phyloP scores from a whole-genome alignment of 768 basidiomycete genomes.

The Tulasnella sp. region DNA sequence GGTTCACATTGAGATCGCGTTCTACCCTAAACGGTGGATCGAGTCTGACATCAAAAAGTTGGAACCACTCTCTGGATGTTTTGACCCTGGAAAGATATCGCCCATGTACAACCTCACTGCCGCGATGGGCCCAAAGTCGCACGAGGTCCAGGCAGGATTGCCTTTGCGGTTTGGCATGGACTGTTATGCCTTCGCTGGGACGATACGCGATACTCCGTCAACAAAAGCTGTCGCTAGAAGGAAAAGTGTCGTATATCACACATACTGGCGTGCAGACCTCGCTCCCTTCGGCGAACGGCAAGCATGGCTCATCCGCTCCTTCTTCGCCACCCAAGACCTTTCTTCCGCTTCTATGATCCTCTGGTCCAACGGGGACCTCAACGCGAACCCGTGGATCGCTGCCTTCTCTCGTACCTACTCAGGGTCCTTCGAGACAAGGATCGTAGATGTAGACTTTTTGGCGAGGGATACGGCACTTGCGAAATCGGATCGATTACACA shows the following conservation, averaged over 20 bases:
- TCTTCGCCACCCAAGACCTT: constrained; percentile 83
- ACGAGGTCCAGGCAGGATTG: constrained; percentile 72
- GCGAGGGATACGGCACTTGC: constrained; percentile 71
- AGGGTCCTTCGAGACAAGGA: constrained; percentile 55
- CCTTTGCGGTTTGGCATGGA: constrained; percentile 70
- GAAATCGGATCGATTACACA: constrained; percentile 47
- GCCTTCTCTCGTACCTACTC: constrained; percentile 54
- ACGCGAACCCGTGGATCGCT: constrained; percentile 43
- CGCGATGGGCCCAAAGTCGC: constrained; percentile 42
- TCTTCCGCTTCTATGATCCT: constrained; percentile 55
- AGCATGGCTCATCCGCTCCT: constrained; percentile 84
- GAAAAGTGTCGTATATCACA: constrained; percentile 63
- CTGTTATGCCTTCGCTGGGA: constrained; percentile 88
- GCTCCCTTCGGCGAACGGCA: constrained; percentile 71
- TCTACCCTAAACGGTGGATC: constrained; percentile 72
- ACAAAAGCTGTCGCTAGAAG: constrained; percentile 21
- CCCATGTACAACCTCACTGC: constrained; percentile 49
- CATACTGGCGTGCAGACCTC: constrained; percentile 91
- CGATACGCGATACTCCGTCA: constrained; percentile 40
- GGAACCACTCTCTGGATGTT: constrained; percentile 62
- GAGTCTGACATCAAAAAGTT: constrained; percentile 56
- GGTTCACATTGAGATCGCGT: constrained; percentile 74
- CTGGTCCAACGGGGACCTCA: constrained; percentile 84
- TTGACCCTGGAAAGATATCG: constrained; percentile 49
- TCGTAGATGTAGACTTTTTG: constrained; percentile 55